Percentiles rank a stretch among this genome's conserved stretches.
phyloP scores from a whole-genome alignment of 2,329 filamentous ascomycete species.

The Cordyceps sp. region DNA sequence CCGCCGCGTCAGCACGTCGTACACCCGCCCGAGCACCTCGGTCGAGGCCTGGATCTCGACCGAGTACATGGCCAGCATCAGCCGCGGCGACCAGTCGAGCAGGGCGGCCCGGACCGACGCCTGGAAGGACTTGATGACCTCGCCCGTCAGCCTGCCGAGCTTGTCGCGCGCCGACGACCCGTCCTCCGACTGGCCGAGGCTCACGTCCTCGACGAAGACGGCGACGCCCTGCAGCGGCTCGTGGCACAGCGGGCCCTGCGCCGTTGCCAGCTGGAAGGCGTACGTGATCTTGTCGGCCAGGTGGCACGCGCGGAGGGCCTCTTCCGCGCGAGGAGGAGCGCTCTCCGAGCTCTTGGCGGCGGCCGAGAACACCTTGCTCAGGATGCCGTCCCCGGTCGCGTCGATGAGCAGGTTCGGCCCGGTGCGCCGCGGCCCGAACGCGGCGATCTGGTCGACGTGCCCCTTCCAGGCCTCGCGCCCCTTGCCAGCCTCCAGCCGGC shows the following conservation, averaged over 20 bases:
- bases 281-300: conserved; percentile 84
- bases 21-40: conserved; percentile 88
- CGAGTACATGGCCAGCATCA: conserved; percentile 93
- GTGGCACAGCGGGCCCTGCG: conserved; percentile 77
- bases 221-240: conserved; percentile 90
- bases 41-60: conserved; percentile 95
- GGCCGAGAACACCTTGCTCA: conserved; percentile 48
- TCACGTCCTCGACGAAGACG: conserved; percentile 72
- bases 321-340: conserved; percentile 24
- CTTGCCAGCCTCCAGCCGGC: conserved; percentile 54
- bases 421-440: conserved; percentile 71
- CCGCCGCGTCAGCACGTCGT: conserved; percentile 91
- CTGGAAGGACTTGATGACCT: conserved; percentile 80
- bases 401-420: conserved; percentile 88
- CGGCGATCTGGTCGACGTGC: conserved; percentile 64
- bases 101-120: conserved; percentile 73
- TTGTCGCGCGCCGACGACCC: conserved; percentile 44
- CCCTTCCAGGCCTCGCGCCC: conserved; percentile 60
- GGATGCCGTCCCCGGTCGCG: conserved; percentile 53
- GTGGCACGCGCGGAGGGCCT: conserved; percentile 42
- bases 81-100: conserved; percentile 88
- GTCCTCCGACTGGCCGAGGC: conserved; percentile 37
- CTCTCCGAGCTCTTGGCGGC: conserved; percentile 14
- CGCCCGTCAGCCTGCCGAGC: conserved; percentile 71
- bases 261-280: conserved; percentile 82